phyloP scores from a whole-genome alignment of 768 basidiomycete genomes.

The Obba rivulosa region DNA sequence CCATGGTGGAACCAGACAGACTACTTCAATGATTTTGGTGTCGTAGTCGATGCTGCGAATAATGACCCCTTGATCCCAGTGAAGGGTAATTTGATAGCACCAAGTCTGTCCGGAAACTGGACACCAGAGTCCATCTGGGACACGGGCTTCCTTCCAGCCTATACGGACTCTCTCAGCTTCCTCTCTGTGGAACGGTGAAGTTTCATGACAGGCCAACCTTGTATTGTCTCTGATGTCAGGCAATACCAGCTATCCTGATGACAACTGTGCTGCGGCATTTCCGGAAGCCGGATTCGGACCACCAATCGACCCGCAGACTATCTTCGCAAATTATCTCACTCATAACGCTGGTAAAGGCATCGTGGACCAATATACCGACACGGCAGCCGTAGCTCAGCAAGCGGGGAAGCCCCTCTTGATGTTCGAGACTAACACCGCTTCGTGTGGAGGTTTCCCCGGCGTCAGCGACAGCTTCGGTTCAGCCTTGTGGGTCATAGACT shows the following conservation, averaged over 20 bases:
- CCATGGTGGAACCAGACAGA: conserved; percentile 31
- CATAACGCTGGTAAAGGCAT: conserved; percentile 34
- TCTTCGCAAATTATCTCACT: conserved; percentile 39
- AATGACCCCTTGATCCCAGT: conserved; percentile 16
- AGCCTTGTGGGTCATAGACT: conserved; percentile 47
- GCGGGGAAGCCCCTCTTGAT: conserved; percentile 39
- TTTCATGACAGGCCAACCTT: neutral
- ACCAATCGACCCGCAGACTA: conserved; percentile 29
- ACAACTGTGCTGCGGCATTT: conserved; percentile 29
- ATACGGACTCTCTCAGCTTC: conserved; percentile 29
- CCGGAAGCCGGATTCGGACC: conserved; percentile 15
- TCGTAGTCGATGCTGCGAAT: conserved; percentile 19
- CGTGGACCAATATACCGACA: conserved; percentile 33
- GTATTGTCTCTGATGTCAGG: neutral
- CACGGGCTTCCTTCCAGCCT: conserved; percentile 24
- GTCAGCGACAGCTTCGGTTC: conserved; percentile 45
- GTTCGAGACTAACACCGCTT: conserved; percentile 51
- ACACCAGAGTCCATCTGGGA: conserved; percentile 27
- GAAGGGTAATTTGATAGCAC: conserved; percentile 26
- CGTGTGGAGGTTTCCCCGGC: conserved; percentile 49
- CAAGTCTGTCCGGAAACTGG: conserved; percentile 29
- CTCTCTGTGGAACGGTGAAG: conserved; percentile 36
- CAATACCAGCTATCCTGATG: conserved; percentile 31
- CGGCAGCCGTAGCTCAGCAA: conserved; percentile 31
- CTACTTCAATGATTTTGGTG: conserved; percentile 49